Evolutionary conservation across 495 filamentous ascomycete genomes (phyloP), one percentile per base, ranked within the genome.

Genomic region (Penicillium turbatum): DNA sequence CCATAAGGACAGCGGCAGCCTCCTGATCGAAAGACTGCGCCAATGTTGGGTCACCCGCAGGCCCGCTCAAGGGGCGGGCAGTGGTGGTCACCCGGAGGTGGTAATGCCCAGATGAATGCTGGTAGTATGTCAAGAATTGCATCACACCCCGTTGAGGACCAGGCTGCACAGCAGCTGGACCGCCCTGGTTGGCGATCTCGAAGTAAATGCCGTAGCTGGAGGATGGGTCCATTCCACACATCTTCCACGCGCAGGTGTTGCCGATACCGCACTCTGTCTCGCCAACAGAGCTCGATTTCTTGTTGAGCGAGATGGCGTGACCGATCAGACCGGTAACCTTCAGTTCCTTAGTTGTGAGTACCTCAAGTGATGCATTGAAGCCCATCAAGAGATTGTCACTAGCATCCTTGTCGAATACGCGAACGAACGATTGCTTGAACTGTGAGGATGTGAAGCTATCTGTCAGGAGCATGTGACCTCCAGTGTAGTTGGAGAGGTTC

Each of bases 221-320:
- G 45, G 84, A 85, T 27, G 95, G 95, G 61, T 96, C 91, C 55
- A 99, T 96, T 53, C 89, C 90, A 63, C 93, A 97, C 91, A 99
- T 97, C 74, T 97, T 99, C 95, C 95, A 99, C 2, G 91, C 92
- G 72, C 95, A 97, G 6, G 95, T 99, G 65, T 97, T 97, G 64
- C 95, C 95, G 61, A 97, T 97, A 60, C 95, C 95, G 69, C 91
- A 95, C 67, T 99, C 95, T 0, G 93, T 97, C 74, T 99, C 95
- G 39, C 95, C 95, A 26, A 99, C 95, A 6, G 90, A 95, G 9
- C 87, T 85, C 2, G 93, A 97, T 66, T 99, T 99, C 77, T 97
- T 99, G 76, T 97, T 97, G 66, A 96, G 74, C 3, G 91, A 96
- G 30, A 97, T 84, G 2, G 93, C 95, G 67, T 97, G 95, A 17